Evolutionary conservation across 1,139 yeast species (phyloP), one percentile per base, ranked within the genome.

Genomic region (Arxiozyma slooffiae): DNA sequence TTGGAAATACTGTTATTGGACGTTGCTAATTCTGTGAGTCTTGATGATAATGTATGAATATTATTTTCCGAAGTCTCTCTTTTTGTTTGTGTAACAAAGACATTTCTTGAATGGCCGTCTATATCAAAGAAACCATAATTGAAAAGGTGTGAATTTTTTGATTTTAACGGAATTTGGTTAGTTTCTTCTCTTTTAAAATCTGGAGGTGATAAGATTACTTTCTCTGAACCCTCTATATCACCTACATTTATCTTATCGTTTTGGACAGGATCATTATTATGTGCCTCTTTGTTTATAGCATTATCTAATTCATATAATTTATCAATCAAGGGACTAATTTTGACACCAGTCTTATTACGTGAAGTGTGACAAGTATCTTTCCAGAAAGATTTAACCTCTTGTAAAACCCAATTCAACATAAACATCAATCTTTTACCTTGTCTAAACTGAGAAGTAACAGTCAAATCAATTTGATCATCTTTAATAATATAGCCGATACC

Each of bases 111-210:
- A 45, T 60, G 61, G 50, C 80, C 83, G 1, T 82, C 87, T 57
- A 81, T 81, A 62, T 82, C 89, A 63, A 84, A 84, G 63, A 83
- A 82, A 3, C 87, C 90, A 61, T 82, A 83, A 39, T 88, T 87
- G 48, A 81, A 67, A 79, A 65, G 41, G 54, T 34, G 45, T 26
- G 47, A 42, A 45, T 52, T 39, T 30, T 45, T 17, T 22, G 50
- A 42, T 30, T 58, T 60, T 61, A 26, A 62, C 55, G 57, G 45
- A 47, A 9, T 38, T 26, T 7, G 45, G 11, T 56, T 39, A 18
- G 11, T 22, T 30, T 11, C n/a, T 4, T n/a, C 45, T 24, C 9
- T 38, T 23, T 37, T 23, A 24, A 48, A 40, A n/a, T 17, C 46
- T 2, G 39, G 34, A 3, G 44, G 18, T 18, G 47, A 20, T 34